Evolutionary conservation across 768 basidiomycete genomes (phyloP), one percentile per base, ranked within the genome.

Genomic region (Cyathus striatus): DNA sequence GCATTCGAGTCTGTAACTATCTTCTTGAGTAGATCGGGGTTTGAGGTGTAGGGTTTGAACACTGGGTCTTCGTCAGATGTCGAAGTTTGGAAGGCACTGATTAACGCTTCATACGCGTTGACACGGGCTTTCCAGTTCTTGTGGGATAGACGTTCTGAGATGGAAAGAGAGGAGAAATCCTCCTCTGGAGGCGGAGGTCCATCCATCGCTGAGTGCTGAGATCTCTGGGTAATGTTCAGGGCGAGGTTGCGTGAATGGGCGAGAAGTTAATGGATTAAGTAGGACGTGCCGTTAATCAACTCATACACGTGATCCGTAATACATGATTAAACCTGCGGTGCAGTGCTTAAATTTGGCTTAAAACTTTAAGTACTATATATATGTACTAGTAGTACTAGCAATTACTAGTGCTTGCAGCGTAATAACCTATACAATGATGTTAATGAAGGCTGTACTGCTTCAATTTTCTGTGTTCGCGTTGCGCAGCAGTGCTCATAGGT

Each of bases 121-220:
- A 95, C 80, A 52, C 96, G 84, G 45, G 96, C 96, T 66, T 98
- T 98, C 96, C 96, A 99, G 61, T 95, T 95, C 76, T 97, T 98
- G 73, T 97, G 91, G 5, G 79, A 68, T 43, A 95, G 83, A 35
- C 94, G 65, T 51, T 95, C 91, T 10, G 78, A 64, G 37, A 96
- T 75, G 17, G 90, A 69, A 40, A 97, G 74, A 22, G 73, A 57
- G 34, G 83, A 83, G 62, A 94, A 97, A 65, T 98, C 93, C 69
- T 96, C 93, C 70, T 96, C 93, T 55, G 78, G 86, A 40, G 92
- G 90, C 46, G 89, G 86, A 54, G 83, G 83, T 43, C 90, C 93
- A 65, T 95, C 93, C 92, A 92, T 92, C 55, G 47, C 54, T 57
- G 36, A 50, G 42, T 46, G 40, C 42, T 38, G 40, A 22, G 22